phyloP scores from a whole-genome alignment of 2,329 filamentous ascomycete species.

The Talaromyces amestolkiae region DNA sequence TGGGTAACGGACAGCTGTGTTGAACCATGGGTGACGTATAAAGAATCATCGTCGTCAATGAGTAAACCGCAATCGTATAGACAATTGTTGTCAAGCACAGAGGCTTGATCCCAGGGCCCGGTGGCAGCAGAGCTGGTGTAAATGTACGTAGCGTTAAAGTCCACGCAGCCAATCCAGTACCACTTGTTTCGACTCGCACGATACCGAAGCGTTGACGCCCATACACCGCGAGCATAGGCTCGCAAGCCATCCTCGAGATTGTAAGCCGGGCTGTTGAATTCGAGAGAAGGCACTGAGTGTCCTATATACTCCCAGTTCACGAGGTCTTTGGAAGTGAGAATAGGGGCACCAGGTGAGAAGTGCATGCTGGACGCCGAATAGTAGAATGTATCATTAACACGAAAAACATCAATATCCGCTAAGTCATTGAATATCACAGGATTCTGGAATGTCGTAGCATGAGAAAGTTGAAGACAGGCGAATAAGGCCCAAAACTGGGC shows the following conservation, averaged over 20 bases:
- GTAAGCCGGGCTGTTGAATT: not conserved
- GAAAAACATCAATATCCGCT: not conserved
- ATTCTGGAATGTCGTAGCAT: too few relatives aligned
- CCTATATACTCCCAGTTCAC: constrained; percentile 1
- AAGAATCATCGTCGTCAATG: not conserved
- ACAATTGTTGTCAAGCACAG: not conserved
- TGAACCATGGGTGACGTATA: not conserved
- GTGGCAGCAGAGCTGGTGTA: not conserved
- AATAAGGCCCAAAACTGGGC: too few relatives aligned
- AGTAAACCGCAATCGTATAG: not conserved
- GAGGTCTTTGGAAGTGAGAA: not conserved
- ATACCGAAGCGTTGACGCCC: not conserved
- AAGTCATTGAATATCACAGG: not conserved
- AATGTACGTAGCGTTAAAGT: not conserved
- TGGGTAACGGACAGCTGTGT: not conserved
- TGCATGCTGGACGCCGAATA: constrained; percentile 5
- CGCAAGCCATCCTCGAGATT: not conserved
- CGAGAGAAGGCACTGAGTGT: not conserved
- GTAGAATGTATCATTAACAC: not conserved
- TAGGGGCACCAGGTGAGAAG: not conserved
- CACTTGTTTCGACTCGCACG: not conserved
- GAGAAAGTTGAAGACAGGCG: too few relatives aligned
- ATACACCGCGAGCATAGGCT: not conserved
- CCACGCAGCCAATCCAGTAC: constrained; percentile 1
- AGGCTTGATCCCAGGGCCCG: not conserved